These are phyloP conservation scores for Echeveria elegans DNA, from an alignment of 164 flowering plant genomes.

Conservation along the genomic window DNA sequence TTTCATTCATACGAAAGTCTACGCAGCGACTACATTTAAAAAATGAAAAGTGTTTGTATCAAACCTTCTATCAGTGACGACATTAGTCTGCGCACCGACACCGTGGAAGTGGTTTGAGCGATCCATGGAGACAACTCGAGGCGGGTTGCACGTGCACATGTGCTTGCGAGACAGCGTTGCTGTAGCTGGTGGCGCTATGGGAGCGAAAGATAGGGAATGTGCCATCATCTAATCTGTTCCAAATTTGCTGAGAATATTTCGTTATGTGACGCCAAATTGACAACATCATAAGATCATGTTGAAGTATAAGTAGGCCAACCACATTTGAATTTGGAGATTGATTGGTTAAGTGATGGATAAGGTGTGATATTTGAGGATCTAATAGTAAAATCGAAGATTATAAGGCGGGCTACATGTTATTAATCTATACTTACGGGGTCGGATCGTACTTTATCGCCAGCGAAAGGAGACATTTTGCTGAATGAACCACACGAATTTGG, in stretches of 20 bases:
- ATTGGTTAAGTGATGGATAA: slow-evolving; percentile 27
- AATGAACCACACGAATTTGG: slow-evolving; percentile 8
- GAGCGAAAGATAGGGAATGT: slow-evolving; percentile 12
- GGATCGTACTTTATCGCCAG: background rate
- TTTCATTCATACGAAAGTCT: too few species aligned
- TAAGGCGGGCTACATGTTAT: background rate
- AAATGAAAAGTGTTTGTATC: background rate
- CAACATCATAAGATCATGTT: slow-evolving; percentile 9
- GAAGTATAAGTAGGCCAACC: slow-evolving; percentile 1
- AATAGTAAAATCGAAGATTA: background rate
- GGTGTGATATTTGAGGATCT: slow-evolving; percentile 13
- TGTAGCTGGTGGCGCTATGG: slow-evolving; percentile 8
- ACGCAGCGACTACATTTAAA: too few species aligned
- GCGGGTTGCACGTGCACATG: background rate
- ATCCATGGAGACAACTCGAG: background rate
- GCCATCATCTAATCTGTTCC: slow-evolving; percentile 15
- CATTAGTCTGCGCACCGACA: background rate
- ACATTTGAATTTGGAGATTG: background rate
- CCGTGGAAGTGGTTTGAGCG: background rate
- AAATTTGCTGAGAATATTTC: background rate
- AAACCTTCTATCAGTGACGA: slow-evolving; percentile 17
- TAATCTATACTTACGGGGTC: background rate
- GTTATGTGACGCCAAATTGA: background rate
- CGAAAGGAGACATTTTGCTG: background rate
- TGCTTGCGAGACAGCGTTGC: slow-evolving; percentile 7